Base-by-base conservation (phyloP, 768 basidiomycete species). In the Naganishia friedmannii region DNA sequence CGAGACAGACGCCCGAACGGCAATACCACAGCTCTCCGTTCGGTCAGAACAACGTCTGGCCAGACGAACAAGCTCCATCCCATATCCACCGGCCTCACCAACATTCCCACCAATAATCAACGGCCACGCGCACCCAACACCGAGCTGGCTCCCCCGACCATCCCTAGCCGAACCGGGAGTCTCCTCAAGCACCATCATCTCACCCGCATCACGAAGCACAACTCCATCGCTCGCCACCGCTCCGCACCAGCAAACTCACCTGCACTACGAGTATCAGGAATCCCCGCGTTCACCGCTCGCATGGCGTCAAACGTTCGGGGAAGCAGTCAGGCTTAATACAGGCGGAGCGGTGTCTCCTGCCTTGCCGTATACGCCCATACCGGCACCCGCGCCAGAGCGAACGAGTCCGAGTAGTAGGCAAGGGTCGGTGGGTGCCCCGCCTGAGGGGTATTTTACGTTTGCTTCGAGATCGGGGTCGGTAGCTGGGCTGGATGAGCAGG, bases 371-470 rank as follows among this genome's bases (percentile, higher is more conserved):
- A 63, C 60, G 4, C 60, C 39, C 15, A 63, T 42, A 26, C 60
- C 60, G 57, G 57, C 57, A 37, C 57, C 57, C 15, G 57, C 31
- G 15, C 23, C 15, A 10, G 57, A 39, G 8, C 15, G 57, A 10
- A 39, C 10, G n/a, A 26, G 23, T 23, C 23, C 48, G 34, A 34
- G 42, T 42, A 15, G 57, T 34, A 21, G 34, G 57, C 32, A 58
- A 23, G 57, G 31, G 31, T 58, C 29, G n/a, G 34, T n/a, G 42
- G 15, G 13, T 51, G n/a, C n/a, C 7, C 19, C 48, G 39, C 3
- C 39, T 26, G 60, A 63, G 29, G 60, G 60, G 60, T 45, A 63
- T 42, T 63, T 58, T n/a, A n/a, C 39, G 39, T 63, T 37, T 39
- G n/a, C 39, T 10, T 23, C 60, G 13, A 23, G 42, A 26, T 7